Base-by-base conservation (phyloP, 1,284 basidiomycete species). In the Termitomyces sp. region DNA sequence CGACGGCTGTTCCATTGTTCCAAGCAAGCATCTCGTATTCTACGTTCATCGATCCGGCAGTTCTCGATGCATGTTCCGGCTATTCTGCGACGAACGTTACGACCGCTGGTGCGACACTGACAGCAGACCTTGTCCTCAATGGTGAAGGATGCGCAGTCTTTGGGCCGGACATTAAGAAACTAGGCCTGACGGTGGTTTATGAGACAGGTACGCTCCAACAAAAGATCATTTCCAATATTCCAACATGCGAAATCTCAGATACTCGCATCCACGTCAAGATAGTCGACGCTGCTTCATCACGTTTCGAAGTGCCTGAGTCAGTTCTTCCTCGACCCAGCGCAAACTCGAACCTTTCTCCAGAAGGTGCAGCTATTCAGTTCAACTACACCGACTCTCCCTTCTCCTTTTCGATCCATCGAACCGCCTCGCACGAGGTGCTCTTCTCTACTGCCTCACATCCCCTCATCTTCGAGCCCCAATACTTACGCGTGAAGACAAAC, bases 391-490 rank as follows among this genome's bases (percentile, higher is more conserved):
- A 75, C 0, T 77, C 80, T 0, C 86, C 87, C 0, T 92, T 91
- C 71, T 78, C 81, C 0, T 92, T 92, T 72, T 81, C 81, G 58
- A 80, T 92, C 60, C 76, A 72, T 50, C 80, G 88, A 30, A 66
- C 73, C 2, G 67, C 72, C 7, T 81, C 81, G 4, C 69, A 70
- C 24, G 84, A 88, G 58, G 73, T 81, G 12, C 73, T 92, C 33
- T 92, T 92, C 71, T 83, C 87, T 39, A 91, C 88, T 1, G 73
- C 70, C 1, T 72, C 71, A 2, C 76, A 83, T 61, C 73, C 83
- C 4, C 69, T 90, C 64, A 81, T 92, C 59, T 90, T 88, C 61
- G 88, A 91, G 65, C 81, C 86, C 13, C 90, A 91, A 67, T 92
- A 89, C 65, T 74, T 92, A 15, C 86, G 88, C 55, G 67, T 90